These are phyloP conservation scores for Tolypocladium album DNA, from an alignment of 2,329 filamentous ascomycete genomes.

Conservation along the genomic window DNA sequence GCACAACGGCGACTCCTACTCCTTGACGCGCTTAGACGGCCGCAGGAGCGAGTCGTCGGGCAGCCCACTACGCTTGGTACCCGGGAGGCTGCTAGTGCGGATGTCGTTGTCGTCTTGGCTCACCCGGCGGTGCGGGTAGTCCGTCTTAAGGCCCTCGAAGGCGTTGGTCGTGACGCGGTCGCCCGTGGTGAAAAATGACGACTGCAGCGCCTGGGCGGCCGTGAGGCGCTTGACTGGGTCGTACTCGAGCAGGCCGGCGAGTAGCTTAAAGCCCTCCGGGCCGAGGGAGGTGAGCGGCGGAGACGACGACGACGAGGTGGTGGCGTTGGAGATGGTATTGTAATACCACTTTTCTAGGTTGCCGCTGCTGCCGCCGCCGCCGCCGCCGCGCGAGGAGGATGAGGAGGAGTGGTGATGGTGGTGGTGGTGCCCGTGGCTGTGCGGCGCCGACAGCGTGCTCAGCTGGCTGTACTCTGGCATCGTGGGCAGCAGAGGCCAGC, in stretches of 20 bases:
- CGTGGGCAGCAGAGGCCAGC: constrained; percentile 72
- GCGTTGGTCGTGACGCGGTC: constrained; percentile 70
- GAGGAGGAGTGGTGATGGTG: constrained; percentile 16
- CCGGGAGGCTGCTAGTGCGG: constrained; percentile 75
- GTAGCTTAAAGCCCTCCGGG: constrained; percentile 68
- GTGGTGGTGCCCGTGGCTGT: constrained; percentile 17
- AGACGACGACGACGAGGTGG: constrained; percentile 15
- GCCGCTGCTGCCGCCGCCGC: constrained; percentile 16
- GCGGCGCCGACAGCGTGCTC: constrained; percentile 38
- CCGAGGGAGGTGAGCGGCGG: constrained; percentile 50
- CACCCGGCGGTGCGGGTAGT: constrained; percentile 83
- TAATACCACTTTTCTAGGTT: constrained; percentile 74
- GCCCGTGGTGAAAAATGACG: constrained; percentile 75
- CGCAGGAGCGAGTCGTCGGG: constrained; percentile 67
- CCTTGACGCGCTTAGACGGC: constrained; percentile 52
- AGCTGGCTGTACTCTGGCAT: constrained; percentile 84
- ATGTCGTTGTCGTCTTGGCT: constrained; percentile 96
- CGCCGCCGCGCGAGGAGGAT: constrained; percentile 13
- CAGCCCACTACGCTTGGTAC: constrained; percentile 79
- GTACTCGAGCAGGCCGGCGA: constrained; percentile 79
- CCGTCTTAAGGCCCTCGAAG: constrained; percentile 79
- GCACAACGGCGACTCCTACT: constrained; percentile 17
- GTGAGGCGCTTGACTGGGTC: constrained; percentile 83
- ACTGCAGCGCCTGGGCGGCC: constrained; percentile 77
- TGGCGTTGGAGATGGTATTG: constrained; percentile 51